phyloP scores from a whole-genome alignment of 208 protist species.

The Crithidia thermophila region DNA sequence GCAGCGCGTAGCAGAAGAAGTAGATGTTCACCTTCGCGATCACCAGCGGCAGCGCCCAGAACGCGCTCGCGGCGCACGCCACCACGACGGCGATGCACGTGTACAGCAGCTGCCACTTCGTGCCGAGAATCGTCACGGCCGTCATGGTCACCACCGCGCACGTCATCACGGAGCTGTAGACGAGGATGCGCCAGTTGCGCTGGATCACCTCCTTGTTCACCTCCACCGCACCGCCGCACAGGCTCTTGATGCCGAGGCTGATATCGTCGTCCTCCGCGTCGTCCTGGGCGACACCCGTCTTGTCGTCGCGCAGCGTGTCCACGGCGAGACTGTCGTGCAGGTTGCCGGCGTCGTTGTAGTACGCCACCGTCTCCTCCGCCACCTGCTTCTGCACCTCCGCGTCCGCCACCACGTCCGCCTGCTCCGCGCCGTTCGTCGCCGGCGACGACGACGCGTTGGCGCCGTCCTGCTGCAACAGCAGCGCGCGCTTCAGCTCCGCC shows the following conservation, averaged over 20 bases:
- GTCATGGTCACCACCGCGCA: slow-evolving; percentile 46
- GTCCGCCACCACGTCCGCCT: not conserved
- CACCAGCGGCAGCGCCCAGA: slow-evolving; percentile 64
- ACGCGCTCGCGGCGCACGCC: slow-evolving; percentile 42
- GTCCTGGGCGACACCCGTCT: too few species aligned
- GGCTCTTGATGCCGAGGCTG: slow-evolving; percentile 17
- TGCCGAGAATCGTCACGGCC: slow-evolving; percentile 45
- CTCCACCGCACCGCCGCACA: slow-evolving; percentile 49
- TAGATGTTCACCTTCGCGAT: slow-evolving; percentile 77
- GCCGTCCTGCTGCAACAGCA: not conserved
- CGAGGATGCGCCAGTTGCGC: slow-evolving; percentile 55
- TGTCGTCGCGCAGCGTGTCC: slow-evolving; percentile 12
- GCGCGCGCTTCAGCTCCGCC: slow-evolving; percentile 24
- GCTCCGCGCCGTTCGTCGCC: not conserved
- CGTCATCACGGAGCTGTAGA: slow-evolving; percentile 59
- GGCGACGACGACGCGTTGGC: not conserved
- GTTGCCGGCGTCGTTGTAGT: not conserved
- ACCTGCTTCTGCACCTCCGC: slow-evolving; percentile 23
- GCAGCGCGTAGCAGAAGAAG: slow-evolving; percentile 52
- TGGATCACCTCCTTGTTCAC: slow-evolving; percentile 61
- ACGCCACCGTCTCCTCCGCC: slow-evolving; percentile 11
- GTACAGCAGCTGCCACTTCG: slow-evolving; percentile 37
- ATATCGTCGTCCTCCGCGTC: slow-evolving; percentile 14
- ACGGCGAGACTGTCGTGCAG: slow-evolving; percentile 11
- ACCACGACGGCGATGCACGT: slow-evolving; percentile 38